phyloP scores from a whole-genome alignment of 495 filamentous ascomycete genomes.

The Tuber umbilicatum region DNA sequence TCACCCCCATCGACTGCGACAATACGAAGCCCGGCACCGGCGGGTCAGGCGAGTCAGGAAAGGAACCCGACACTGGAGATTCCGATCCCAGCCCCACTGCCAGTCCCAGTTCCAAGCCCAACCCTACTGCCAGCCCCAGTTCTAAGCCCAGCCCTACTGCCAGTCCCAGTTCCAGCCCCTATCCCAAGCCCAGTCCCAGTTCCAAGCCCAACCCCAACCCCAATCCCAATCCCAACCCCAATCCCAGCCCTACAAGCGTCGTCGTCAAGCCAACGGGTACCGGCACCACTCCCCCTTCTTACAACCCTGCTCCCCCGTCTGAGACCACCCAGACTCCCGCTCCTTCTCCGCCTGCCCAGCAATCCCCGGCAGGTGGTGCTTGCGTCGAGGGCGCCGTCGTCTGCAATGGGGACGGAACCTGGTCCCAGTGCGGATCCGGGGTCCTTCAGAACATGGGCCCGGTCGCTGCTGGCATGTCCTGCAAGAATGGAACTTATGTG shows the following conservation, averaged over 20 bases:
- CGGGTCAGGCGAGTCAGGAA: too few relatives aligned
- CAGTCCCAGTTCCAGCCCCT: too few relatives aligned
- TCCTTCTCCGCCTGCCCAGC: neutral
- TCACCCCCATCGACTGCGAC: conserved; percentile 22
- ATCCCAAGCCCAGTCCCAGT: too few relatives aligned
- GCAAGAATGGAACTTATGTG: conserved; percentile 10
- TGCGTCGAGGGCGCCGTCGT: conserved; percentile 14
- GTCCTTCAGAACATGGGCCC: conserved; percentile 6
- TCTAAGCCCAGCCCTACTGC: too few relatives aligned
- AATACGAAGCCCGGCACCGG: conserved; percentile 17
- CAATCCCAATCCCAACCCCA: too few relatives aligned
- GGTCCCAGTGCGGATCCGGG: conserved; percentile 23
- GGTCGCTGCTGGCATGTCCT: conserved; percentile 11
- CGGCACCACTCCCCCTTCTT: neutral
- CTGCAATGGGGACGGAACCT: conserved; percentile 19
- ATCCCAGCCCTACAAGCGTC: too few relatives aligned
- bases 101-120: too few relatives aligned
- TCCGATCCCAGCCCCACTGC: too few relatives aligned
- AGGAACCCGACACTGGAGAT: too few relatives aligned
- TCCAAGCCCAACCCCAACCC: too few relatives aligned
- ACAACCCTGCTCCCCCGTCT: neutral
- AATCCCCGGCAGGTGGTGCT: neutral
- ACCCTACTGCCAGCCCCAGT: neutral
- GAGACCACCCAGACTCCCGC: neutral
- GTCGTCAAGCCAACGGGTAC: neutral